A percentile compares a stretch with the other conserved stretches of the same genome.
Conservation (phyloP, 169 alveolate genomes). For the Plasmodium sp. region DNA sequence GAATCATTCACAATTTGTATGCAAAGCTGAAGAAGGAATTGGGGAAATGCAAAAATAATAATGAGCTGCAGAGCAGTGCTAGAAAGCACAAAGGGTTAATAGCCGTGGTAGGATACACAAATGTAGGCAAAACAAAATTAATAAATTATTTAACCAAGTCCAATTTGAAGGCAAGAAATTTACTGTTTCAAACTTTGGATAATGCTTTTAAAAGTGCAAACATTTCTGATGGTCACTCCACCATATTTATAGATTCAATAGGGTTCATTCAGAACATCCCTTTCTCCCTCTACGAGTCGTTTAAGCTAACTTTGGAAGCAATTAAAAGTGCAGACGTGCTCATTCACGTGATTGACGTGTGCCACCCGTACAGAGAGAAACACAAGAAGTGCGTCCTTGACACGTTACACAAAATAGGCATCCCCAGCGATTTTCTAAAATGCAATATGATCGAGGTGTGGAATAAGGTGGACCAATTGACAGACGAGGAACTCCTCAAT, state of each 20-base stretch:
- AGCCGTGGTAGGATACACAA: constrained; percentile 93
- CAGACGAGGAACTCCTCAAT: constrained; percentile 40
- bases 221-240: constrained; percentile 84
- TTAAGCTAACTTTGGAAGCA: constrained; percentile 89
- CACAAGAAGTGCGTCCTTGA: constrained; percentile 86
- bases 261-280: constrained; percentile 94
- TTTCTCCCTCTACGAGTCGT: constrained; percentile 89
- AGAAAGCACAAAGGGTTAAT: constrained; percentile 78
- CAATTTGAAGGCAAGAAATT: constrained; percentile 86
- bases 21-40: constrained; percentile 83
- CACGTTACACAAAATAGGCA: constrained; percentile 87
- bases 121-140: constrained; percentile 93
- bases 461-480: constrained; percentile 92
- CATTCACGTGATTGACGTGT: constrained; percentile 87
- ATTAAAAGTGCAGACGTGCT: constrained; percentile 89
- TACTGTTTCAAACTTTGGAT: constrained; percentile 88
- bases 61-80: constrained; percentile 43
- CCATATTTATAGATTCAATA: constrained; percentile 89
- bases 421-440: constrained; percentile 79
- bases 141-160: constrained; percentile 88
- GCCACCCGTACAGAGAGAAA: constrained; percentile 85
- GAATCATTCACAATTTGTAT: constrained; percentile 86
- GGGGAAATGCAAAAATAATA: constrained; percentile 80
- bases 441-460: constrained; percentile 91
- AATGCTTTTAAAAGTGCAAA: constrained; percentile 73